Percentiles rank a stretch among this genome's conserved stretches.
These are phyloP conservation scores for Filobasidium wieringae DNA, from an alignment of 768 basidiomycete genomes.

Conservation along the genomic window DNA sequence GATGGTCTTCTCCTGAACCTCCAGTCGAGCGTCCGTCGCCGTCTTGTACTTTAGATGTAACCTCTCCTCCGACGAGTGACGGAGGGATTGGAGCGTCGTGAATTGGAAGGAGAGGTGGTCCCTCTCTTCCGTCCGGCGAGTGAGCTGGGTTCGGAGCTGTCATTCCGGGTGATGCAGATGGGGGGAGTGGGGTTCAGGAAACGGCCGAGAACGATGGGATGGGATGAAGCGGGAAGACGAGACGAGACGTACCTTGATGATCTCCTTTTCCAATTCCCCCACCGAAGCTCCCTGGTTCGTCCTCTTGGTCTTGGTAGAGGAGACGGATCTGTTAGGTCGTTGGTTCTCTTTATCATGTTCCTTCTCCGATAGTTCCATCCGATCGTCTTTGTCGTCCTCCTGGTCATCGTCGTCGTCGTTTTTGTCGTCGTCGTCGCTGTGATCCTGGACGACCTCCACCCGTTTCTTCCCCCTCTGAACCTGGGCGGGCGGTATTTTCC, in stretches of 20 bases:
- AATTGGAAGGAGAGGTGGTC: constrained; percentile 30
- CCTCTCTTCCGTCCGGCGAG: constrained; percentile 20
- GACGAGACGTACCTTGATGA: constrained; percentile 13
- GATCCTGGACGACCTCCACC: background rate
- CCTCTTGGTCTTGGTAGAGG: background rate
- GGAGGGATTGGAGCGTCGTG: too few species aligned
- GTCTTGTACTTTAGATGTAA: background rate
- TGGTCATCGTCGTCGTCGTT: background rate
- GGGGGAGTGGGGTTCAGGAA: too few species aligned
- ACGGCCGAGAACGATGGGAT: too few species aligned
- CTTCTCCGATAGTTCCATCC: background rate
- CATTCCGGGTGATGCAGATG: background rate
- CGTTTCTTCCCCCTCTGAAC: background rate
- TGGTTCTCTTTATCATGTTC: background rate
- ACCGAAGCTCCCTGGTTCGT: background rate
- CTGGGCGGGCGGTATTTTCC: too few species aligned
- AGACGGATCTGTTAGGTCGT: background rate
- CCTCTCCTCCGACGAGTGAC: background rate
- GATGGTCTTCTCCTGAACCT: too few species aligned
- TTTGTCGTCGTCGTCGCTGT: background rate
- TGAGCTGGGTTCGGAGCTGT: constrained; percentile 6
- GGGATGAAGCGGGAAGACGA: background rate
- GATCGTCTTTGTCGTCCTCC: background rate
- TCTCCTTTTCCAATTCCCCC: constrained; percentile 14
- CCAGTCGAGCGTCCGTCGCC: too few species aligned